Percentiles rank a stretch among this genome's conserved stretches.
phyloP scores from a whole-genome alignment of 345 rosid species.

The Turnera subulata region DNA sequence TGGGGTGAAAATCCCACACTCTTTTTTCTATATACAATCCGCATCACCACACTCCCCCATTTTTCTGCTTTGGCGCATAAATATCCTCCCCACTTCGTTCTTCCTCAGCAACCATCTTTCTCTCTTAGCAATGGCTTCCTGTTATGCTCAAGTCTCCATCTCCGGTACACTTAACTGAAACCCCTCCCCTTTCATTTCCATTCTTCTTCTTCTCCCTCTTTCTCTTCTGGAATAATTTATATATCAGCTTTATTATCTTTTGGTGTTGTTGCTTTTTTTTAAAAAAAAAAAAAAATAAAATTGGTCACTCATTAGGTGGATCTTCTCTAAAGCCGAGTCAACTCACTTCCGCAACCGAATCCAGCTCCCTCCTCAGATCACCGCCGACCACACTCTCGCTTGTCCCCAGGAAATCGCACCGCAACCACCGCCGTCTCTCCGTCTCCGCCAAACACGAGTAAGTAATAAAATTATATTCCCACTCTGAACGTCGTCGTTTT shows the following conservation, averaged over 20 bases:
- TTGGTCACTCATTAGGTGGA: not conserved
- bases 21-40: no score
- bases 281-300: no score
- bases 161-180: slow-evolving; percentile 26
- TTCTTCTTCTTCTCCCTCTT: not conserved
- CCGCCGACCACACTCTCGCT: no score
- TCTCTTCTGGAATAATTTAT: not conserved
- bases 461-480: not conserved
- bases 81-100: no score
- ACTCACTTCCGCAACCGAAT: not conserved
- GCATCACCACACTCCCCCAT: no score
- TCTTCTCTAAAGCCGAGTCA: not conserved
- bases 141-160: slow-evolving; percentile 30
- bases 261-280: not conserved
- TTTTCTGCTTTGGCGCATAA: no score
- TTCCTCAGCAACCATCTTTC: no score
- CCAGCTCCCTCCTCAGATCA: no score
- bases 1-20: no score
- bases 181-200: not conserved
- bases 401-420: not conserved
- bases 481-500: not conserved
- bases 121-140: slow-evolving; percentile 34
- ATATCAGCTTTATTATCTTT: not conserved
- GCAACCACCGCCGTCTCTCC: not conserved
- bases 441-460: not conserved